A percentile compares a stretch with the other conserved stretches of the same genome.
Evolutionary conservation across 2,329 filamentous ascomycete species (phyloP).

Genomic region (Nemania sp.): DNA sequence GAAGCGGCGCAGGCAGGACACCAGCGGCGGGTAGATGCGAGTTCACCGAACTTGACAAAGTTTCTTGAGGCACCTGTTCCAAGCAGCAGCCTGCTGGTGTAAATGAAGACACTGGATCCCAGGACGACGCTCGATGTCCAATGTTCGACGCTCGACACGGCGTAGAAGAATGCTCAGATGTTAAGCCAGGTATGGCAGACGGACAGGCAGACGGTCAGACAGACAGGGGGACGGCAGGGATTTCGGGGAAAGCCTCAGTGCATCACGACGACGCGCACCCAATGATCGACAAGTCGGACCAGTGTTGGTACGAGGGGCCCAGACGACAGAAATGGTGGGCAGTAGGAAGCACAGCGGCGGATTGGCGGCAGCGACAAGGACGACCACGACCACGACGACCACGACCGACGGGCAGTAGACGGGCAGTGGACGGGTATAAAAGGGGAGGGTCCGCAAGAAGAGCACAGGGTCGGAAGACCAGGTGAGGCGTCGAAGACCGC

Average conservation of each 20-base stretch:
- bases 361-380: slow-evolving; percentile 12
- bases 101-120: slow-evolving; percentile 30
- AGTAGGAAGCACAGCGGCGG: slow-evolving; percentile 37
- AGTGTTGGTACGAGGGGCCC: slow-evolving; percentile 21
- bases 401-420: background rate
- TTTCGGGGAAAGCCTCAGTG: slow-evolving; percentile 24
- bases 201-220: too few species aligned
- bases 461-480: slow-evolving; percentile 18
- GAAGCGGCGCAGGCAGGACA: slow-evolving; percentile 14
- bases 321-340: slow-evolving; percentile 27
- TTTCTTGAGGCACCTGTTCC: slow-evolving; percentile 4
- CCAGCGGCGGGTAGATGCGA: slow-evolving; percentile 20
- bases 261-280: slow-evolving; percentile 24
- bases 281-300: slow-evolving; percentile 16
- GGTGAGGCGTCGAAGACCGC: slow-evolving; percentile 7
- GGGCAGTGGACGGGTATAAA: slow-evolving; percentile 37
- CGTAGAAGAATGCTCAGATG: slow-evolving; percentile 12
- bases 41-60: slow-evolving; percentile 7
- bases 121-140: slow-evolving; percentile 24
- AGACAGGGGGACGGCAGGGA: slow-evolving; percentile 14
- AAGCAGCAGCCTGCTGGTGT: slow-evolving; percentile 30
- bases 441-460: slow-evolving; percentile 32
- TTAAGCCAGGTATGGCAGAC: slow-evolving; percentile 14
- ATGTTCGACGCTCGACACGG: too few species aligned
- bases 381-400: background rate